Percentiles rank a stretch among this genome's conserved stretches.
These are phyloP conservation scores for Hordeum pubiflorum DNA, from an alignment of 202 grass and related monocot genomes.

Conservation along the genomic window DNA sequence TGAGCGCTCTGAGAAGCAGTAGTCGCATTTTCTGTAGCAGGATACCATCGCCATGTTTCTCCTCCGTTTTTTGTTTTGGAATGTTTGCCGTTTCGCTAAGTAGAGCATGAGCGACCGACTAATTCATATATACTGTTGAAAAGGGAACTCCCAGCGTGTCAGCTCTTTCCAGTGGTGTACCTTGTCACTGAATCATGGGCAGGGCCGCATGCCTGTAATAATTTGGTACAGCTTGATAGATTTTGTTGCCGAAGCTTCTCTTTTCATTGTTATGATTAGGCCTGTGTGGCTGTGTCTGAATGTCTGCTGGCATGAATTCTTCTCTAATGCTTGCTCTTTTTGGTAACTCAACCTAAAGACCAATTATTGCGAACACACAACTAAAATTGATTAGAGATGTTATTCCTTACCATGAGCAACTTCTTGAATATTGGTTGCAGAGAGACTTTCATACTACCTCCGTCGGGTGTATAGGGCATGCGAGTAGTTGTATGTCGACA, in stretches of 20 bases:
- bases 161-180: slow-evolving; percentile 28
- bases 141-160: slow-evolving; percentile 2
- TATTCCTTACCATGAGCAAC: too few species aligned
- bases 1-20: slow-evolving; percentile 31
- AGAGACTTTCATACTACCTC: too few species aligned
- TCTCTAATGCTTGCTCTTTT: neutral
- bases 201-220: slow-evolving; percentile 33
- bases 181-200: slow-evolving; percentile 30
- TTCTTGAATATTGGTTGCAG: too few species aligned
- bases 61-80: slow-evolving; percentile 16
- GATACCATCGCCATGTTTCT: slow-evolving; percentile 12
- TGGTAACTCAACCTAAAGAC: neutral
- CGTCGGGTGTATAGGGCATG: too few species aligned
- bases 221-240: slow-evolving; percentile 33
- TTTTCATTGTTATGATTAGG: neutral
- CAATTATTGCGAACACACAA: too few species aligned
- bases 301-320: neutral
- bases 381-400: too few species aligned
- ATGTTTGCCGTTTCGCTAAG: neutral
- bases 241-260: slow-evolving; percentile 17
- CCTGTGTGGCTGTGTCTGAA: neutral
- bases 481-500: too few species aligned
- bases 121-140: slow-evolving; percentile 23
- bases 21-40: slow-evolving; percentile 21
- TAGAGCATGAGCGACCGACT: neutral